Conservation (phyloP, 2,329 filamentous ascomycete species). For the Simplicillium aogashimaense region DNA sequence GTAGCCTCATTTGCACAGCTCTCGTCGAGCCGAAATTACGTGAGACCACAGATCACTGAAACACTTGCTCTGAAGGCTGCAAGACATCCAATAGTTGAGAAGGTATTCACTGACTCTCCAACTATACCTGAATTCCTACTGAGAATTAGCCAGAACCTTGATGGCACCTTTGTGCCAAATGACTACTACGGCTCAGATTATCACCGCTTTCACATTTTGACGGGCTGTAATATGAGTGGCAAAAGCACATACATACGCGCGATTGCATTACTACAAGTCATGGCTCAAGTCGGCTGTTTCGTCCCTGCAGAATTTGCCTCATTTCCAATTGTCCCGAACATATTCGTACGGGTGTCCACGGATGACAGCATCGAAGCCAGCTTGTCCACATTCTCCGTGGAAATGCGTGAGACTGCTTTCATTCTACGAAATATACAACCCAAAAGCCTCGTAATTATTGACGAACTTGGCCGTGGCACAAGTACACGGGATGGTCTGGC, state of each 20-base stretch:
- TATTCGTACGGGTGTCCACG: slow-evolving; percentile 81
- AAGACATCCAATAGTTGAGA: slow-evolving; percentile 71
- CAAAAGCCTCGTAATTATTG: slow-evolving; percentile 72
- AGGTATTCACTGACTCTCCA: slow-evolving; percentile 24
- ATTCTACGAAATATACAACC: slow-evolving; percentile 75
- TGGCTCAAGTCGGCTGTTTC: slow-evolving; percentile 90
- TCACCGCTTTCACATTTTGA: slow-evolving; percentile 83
- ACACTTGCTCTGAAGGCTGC: slow-evolving; percentile 64
- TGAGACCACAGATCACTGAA: slow-evolving; percentile 57
- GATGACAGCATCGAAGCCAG: slow-evolving; percentile 86
- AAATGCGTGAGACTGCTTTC: slow-evolving; percentile 95
- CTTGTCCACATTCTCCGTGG: slow-evolving; percentile 83
- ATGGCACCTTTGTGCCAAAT: slow-evolving; percentile 69
- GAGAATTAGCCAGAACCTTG: slow-evolving; percentile 37
- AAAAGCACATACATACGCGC: slow-evolving; percentile 93
- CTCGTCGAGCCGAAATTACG: slow-evolving; percentile 49
- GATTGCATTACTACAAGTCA: slow-evolving; percentile 74
- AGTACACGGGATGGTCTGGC: slow-evolving; percentile 80
- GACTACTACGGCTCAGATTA: slow-evolving; percentile 79
- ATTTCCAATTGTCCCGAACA: slow-evolving; percentile 68
- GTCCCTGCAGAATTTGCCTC: slow-evolving; percentile 78
- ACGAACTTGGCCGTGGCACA: slow-evolving; percentile 87
- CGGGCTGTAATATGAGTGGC: slow-evolving; percentile 95
- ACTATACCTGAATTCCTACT: not conserved
- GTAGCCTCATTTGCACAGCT: slow-evolving; percentile 66